Conservation (phyloP, 2,329 filamentous ascomycete species). For the Pestalotiopsis fici region DNA sequence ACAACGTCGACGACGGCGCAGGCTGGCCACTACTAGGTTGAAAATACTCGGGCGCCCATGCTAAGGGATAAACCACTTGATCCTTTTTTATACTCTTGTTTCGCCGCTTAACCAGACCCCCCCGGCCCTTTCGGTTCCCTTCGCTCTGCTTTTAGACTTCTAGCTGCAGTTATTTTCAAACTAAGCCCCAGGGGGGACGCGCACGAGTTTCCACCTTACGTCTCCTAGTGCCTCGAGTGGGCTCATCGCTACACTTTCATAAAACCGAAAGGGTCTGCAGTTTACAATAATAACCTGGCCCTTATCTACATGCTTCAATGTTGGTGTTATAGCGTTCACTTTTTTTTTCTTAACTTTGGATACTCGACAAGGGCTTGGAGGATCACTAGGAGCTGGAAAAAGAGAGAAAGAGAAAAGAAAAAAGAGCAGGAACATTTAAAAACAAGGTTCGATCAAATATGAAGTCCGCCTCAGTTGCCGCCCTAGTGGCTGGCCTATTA, state of each 20-base stretch:
- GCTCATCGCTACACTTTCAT: conserved; percentile 11
- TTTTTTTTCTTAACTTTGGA: conserved; percentile 5
- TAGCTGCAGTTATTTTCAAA: conserved; percentile 12
- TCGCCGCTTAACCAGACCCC: conserved; percentile 2
- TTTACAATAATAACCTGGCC: neutral
- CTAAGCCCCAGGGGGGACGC: conserved; percentile 20
- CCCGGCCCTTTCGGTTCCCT: neutral
- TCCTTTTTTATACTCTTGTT: conserved; percentile 11
- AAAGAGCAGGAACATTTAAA: neutral
- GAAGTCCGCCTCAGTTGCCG: conserved; percentile 24
- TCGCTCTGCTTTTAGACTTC: conserved; percentile 8
- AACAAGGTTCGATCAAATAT: conserved; percentile 1
- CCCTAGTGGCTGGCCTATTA: conserved; percentile 25
- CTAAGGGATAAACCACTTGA: neutral
- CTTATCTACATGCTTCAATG: conserved; percentile 13
- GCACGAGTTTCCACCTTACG: conserved; percentile 21
- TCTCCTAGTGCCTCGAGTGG: neutral
- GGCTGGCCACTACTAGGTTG: neutral
- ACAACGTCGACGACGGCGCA: neutral
- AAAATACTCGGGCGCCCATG: neutral
- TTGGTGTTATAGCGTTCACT: conserved; percentile 18
- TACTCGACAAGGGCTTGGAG: conserved; percentile 14
- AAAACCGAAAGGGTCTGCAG: conserved; percentile 13
- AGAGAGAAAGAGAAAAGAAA: neutral
- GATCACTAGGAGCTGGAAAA: neutral